Conservation (phyloP, 2,329 filamentous ascomycete genomes). For the Neofusicoccum kwambonambiense region DNA sequence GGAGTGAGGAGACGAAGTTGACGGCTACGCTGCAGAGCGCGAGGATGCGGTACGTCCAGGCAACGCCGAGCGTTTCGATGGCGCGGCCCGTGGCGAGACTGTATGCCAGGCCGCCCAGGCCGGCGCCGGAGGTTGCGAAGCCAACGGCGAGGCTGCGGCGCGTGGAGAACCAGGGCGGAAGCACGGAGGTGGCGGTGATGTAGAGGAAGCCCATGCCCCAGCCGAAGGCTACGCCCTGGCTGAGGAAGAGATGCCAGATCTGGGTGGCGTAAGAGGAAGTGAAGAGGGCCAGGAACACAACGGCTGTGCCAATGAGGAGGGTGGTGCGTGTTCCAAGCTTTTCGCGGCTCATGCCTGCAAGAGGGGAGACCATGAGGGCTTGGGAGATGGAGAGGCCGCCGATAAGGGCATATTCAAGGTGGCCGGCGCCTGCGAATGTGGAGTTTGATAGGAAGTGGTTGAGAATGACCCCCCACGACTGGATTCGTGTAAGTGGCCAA, state of each 20-base stretch:
- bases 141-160: conserved; percentile 38
- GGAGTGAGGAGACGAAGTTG: conserved; percentile 24
- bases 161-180: conserved; percentile 40
- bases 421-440: conserved; percentile 21
- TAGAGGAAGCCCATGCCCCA: conserved; percentile 38
- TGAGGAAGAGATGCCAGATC: conserved; percentile 39
- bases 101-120: conserved; percentile 32
- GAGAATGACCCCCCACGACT: conserved; percentile 11
- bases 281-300: conserved; percentile 32
- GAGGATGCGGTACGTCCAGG: conserved; percentile 31
- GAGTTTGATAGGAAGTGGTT: not conserved
- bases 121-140: conserved; percentile 34
- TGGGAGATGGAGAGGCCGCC: conserved; percentile 32
- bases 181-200: conserved; percentile 32
- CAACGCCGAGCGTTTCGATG: conserved; percentile 30
- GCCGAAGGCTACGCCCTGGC: conserved; percentile 33
- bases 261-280: conserved; percentile 31
- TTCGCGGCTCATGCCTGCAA: conserved; percentile 22
- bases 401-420: conserved; percentile 36
- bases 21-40: conserved; percentile 28
- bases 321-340: conserved; percentile 23
- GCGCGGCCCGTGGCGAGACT: conserved; percentile 30
- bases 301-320: conserved; percentile 29
- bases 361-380: conserved; percentile 29
- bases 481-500: not conserved